A percentile compares a stretch with the other conserved stretches of the same genome.
Conservation (phyloP, 495 filamentous ascomycete species). For the Melanomma pulvis-pyrius region DNA sequence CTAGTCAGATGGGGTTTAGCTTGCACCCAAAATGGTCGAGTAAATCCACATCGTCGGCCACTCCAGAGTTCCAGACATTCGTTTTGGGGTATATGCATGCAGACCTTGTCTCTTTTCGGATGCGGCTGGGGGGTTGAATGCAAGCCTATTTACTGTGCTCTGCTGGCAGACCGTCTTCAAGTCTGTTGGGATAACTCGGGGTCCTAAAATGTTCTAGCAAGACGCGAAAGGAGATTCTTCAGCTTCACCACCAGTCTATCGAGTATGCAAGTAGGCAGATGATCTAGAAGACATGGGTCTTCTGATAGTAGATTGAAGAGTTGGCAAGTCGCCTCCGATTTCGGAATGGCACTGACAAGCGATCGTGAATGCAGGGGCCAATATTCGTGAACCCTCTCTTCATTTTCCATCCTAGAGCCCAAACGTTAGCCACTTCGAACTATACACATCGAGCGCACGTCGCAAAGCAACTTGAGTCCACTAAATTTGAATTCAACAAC, state of each 20-base stretch:
- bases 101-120: too few relatives aligned
- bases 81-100: neutral
- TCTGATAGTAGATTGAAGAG: neutral
- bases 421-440: neutral
- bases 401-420: neutral
- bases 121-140: too few relatives aligned
- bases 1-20: neutral
- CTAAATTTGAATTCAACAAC: slow-evolving; percentile 57
- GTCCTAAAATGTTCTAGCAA: too few relatives aligned
- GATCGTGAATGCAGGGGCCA: neutral
- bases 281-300: neutral
- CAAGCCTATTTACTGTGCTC: too few relatives aligned
- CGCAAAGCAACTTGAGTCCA: too few relatives aligned
- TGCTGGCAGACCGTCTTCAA: neutral
- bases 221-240: too few relatives aligned
- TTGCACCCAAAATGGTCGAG: neutral
- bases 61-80: neutral
- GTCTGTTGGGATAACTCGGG: neutral
- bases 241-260: too few relatives aligned
- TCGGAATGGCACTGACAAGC: too few relatives aligned
- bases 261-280: too few relatives aligned
- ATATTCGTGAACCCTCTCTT: slow-evolving; percentile 10
- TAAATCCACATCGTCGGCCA: neutral
- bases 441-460: slow-evolving; percentile 35
- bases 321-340: too few relatives aligned